These are phyloP conservation scores for Penicillium crystallinum DNA, from an alignment of 495 filamentous ascomycete species.

Conservation along the genomic window DNA sequence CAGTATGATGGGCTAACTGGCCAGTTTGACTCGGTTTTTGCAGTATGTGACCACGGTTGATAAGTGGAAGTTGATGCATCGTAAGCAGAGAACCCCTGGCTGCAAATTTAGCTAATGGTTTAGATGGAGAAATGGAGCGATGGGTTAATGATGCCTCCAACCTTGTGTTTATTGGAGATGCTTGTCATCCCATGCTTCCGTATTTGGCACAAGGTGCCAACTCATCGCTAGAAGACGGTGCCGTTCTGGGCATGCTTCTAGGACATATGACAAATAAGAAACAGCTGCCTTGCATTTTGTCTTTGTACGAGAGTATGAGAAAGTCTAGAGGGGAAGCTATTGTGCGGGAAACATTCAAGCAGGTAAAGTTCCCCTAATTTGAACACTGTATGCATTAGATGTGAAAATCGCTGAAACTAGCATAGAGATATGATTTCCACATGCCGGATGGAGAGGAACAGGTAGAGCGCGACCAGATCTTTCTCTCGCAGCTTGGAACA, in stretches of 20 bases:
- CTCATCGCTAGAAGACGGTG: too few relatives aligned
- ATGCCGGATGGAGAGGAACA: conserved; percentile 53
- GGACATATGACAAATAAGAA: conserved; percentile 31
- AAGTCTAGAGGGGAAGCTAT: conserved; percentile 56
- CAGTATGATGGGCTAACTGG: background rate
- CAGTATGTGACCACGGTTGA: conserved; percentile 31
- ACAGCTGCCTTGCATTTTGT: conserved; percentile 45
- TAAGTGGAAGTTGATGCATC: conserved; percentile 66
- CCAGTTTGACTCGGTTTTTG: conserved; percentile 32
- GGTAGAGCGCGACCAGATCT: conserved; percentile 43
- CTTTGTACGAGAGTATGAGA: conserved; percentile 54
- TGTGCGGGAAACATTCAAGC: conserved; percentile 47
- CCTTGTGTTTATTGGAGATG: conserved; percentile 49
- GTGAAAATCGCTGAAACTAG: conserved; percentile 7
- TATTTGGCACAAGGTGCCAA: conserved; percentile 15
- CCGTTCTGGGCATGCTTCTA: conserved; percentile 20
- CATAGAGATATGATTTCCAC: conserved; percentile 56
- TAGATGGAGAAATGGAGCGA: conserved; percentile 33
- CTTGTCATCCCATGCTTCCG: conserved; percentile 66
- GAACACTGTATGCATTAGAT: too few relatives aligned
- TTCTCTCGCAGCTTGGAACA: conserved; percentile 39
- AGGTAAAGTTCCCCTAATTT: conserved; percentile 15
- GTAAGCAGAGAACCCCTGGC: conserved; percentile 18
- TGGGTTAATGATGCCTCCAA: conserved; percentile 37
- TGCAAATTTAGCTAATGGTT: background rate